Evolutionary conservation across 352 stramenopile genomes (phyloP), one percentile per base, ranked within the genome.

Genomic region (Phytophthora chlamydospora): DNA sequence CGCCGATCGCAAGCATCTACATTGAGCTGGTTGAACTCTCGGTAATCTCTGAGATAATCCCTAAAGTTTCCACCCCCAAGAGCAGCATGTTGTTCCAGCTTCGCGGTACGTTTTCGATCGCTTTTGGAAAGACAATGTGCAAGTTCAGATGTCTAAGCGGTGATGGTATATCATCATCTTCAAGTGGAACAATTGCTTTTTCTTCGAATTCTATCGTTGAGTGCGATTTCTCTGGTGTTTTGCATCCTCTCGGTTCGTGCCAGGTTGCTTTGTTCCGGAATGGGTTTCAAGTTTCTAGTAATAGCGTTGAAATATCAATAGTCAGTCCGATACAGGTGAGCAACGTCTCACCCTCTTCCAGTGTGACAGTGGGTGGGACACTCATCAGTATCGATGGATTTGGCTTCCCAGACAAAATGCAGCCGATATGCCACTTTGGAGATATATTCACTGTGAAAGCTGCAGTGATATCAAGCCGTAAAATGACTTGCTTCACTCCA

Each of bases 401-500:
- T 16, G 62, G 44, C 2, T 84, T 84, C 17, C 40, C 43, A 12
- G 36, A 36, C 0, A 62, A 57, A 8, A 59, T 66, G 29, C 31
- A 57, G 11, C 46, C 49, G 10, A 6, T 56, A 11, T 83, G 74
- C 38, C 58, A 75, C 44, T 90, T 90, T 60, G 68, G 49, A 7
- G 13, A 38, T 3, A 39, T 47, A 12, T 35, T 16, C 1, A 14
- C 38, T 58, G 45, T 66, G 8, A 54, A 45, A 65, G 66, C 51
- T 16, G 36, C 49, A 33, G 46, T 70, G 17, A 19, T 62, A 9
- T 81, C 75, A 3, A 61, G 38, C n/a, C 56, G 19, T 6, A 40
- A 41, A 11, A 36, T 78, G 4, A 53, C 29, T 29, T 85, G 76
- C 34, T 41, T 27, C 8, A 66, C 66, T 6, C 73, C 73, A 31